phyloP scores from a whole-genome alignment of 805 yeast species.

The Nadsonia fulvescens region DNA sequence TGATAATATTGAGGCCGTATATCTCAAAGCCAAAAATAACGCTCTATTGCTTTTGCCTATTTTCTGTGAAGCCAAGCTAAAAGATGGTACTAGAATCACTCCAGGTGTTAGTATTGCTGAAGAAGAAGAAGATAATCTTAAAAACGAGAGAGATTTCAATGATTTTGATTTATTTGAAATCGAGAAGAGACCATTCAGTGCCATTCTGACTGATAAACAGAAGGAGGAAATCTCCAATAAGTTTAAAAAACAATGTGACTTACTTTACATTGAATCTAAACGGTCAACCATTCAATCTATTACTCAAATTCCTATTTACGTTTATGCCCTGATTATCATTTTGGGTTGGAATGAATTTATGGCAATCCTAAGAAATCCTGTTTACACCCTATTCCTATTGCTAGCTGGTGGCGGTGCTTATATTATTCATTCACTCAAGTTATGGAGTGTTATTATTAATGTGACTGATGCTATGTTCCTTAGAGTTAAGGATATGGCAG shows the following conservation, averaged over 20 bases:
- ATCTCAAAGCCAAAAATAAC: slow-evolving; percentile 36
- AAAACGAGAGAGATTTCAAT: slow-evolving; percentile 14
- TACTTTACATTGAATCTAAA: slow-evolving; percentile 71
- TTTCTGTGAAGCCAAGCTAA: slow-evolving; percentile 31
- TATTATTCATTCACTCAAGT: slow-evolving; percentile 47
- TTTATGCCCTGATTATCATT: slow-evolving; percentile 51
- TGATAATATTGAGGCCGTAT: slow-evolving; percentile 52
- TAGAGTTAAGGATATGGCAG: slow-evolving; percentile 38
- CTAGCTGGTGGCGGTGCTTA: slow-evolving; percentile 42
- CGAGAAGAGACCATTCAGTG: slow-evolving; percentile 31
- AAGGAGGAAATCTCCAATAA: slow-evolving; percentile 37
- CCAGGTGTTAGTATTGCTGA: slow-evolving; percentile 37
- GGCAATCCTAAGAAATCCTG: slow-evolving; percentile 72
- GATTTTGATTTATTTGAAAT: too few species aligned
- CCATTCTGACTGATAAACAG: slow-evolving; percentile 35
- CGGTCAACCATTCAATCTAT: slow-evolving; percentile 64
- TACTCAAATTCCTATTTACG: slow-evolving; percentile 69
- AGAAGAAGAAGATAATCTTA: slow-evolving; percentile 24
- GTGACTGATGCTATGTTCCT: slow-evolving; percentile 40
- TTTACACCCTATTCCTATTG: slow-evolving; percentile 44
- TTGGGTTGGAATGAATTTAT: slow-evolving; percentile 94
- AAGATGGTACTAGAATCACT: slow-evolving; percentile 33
- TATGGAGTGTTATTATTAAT: slow-evolving; percentile 58
- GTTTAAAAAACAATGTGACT: slow-evolving; percentile 60
- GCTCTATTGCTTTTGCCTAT: slow-evolving; percentile 44